Base-by-base conservation (phyloP, 2,329 filamentous ascomycete species). In the Chaetomiaceae sp. region DNA sequence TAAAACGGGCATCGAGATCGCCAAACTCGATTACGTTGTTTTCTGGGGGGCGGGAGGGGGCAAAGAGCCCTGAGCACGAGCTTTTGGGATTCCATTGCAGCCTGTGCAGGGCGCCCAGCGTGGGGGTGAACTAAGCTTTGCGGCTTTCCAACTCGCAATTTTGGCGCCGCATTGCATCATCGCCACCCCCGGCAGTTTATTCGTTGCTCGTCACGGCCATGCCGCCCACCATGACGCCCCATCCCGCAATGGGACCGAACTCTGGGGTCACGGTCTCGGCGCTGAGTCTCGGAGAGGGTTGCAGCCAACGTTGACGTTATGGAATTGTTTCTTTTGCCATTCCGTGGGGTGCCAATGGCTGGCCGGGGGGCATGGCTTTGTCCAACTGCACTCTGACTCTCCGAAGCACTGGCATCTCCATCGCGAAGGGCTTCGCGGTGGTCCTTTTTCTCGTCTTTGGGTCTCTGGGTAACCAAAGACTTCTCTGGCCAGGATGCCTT, bases 131-230 rank as follows among this genome's bases (percentile, higher is more conserved):
- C n/a, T 44, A 53, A 55, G 53, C 53, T 53, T 55, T 50, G 33
- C 21, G 38, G 51, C 39, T 23, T 33, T n/a, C n/a, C 20, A 16
- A 44, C 19, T 47, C 37, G 25, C 30, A 20, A 16, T 45, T 40
- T 46, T 49, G 43, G 54, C 42, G 47, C 17, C 13, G 40, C 25
- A 58, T 58, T 58, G 56, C 56, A 55, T 55, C 56, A 58, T 58
- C 51, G 41, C 25, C 40, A 38, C 50, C 40, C 23, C 50, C 37
- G 25, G 39, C 38, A 44, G 31, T 50, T 44, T 33, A 44, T 44
- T 52, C 43, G 42, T 35, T 44, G 38, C 42, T 23, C 27, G 38
- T 19, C 46, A 17, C 31, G 43, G 30, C n/a, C 37, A 37, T n/a
- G 13, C 9, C 27, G 27, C 27, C 48, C 48, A 31, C 33, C 37